Base-by-base conservation (phyloP, 73 alveolate genomes). In the Uronychia setigera region DNA sequence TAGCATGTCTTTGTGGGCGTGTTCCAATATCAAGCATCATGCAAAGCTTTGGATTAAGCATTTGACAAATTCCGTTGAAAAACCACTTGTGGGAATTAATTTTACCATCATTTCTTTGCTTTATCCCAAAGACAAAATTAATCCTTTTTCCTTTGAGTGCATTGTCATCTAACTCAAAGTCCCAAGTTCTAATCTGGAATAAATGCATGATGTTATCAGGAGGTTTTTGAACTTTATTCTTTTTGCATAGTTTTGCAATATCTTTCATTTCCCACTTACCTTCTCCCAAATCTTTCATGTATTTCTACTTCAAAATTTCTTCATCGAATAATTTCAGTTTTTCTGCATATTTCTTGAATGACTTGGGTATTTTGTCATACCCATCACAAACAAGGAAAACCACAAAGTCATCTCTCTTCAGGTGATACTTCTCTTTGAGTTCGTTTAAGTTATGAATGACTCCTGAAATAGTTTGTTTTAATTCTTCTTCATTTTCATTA, bases 11-110 rank as follows among this genome's bases (percentile, higher is more conserved):
- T 26, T 35, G 74, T 28, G 93, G 89, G 29, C 80, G 35, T 1
- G 94, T 88, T 26, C 94, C 94, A 76, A 88, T 78, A 83, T 88
- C 94, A 30, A 88, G 84, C 91, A 88, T 77, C 31, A 88, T 46
- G 80, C 83, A 76, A 0, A 76, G 29, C 76, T 88, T 88, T 14
- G 94, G 94, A 25, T 88, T 60, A 0, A 88, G 77, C 31, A 35
- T 59, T 32, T 88, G 58, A 35, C 94, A 88, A 28, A 88, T 5
- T 25, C 91, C 91, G 31, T 78, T 13, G 83, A 88, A 88, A 84
- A 88, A 88, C 91, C 91, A 88, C 34, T 33, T 35, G 74, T 88
- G 94, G 27, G 88, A 58, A 79, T 88, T 83, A 26, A 88, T 82
- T 58, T 88, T 88, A 27, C 94, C 91, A 77, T 88, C 88, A 83